These are phyloP conservation scores for Mallotus japonicus DNA, from an alignment of 441 rosid genomes.

Conservation along the genomic window DNA sequence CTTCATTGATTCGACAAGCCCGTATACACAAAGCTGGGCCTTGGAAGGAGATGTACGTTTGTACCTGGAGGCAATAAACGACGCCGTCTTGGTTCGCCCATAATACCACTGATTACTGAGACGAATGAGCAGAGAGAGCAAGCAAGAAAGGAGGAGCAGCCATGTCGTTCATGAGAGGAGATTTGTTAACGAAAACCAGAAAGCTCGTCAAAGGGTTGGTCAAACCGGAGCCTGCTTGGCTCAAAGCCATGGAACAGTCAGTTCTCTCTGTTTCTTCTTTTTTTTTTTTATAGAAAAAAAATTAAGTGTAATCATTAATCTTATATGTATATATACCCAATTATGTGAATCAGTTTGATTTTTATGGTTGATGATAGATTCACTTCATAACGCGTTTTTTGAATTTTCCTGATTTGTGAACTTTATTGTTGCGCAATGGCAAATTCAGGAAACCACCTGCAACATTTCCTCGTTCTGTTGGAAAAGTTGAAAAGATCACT, in stretches of 20 bases:
- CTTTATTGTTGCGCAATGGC: slow-evolving; percentile 9
- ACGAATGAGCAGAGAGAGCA: background rate
- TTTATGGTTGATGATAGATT: background rate
- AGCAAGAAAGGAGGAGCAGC: slow-evolving; percentile 12
- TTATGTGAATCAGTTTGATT: background rate
- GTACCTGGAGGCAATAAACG: too few species aligned
- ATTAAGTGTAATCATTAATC: too few species aligned
- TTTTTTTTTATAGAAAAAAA: background rate
- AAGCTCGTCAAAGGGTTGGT: slow-evolving; percentile 88
- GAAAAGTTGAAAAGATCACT: slow-evolving; percentile 58
- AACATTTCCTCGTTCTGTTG: slow-evolving; percentile 63
- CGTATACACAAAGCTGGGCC: too few species aligned
- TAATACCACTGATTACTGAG: too few species aligned
- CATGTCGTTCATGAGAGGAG: slow-evolving; percentile 93
- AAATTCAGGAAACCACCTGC: slow-evolving; percentile 69
- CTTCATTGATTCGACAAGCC: too few species aligned
- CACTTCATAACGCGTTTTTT: background rate
- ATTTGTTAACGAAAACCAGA: slow-evolving; percentile 63
- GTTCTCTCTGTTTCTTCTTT: slow-evolving; percentile 29
- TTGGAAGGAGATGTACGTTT: too few species aligned
- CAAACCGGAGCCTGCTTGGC: slow-evolving; percentile 74
- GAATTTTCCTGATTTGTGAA: background rate
- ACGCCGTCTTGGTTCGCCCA: too few species aligned
- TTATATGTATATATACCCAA: too few species aligned
- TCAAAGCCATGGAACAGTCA: slow-evolving; percentile 90